A percentile compares a stretch with the other conserved stretches of the same genome.
These are phyloP conservation scores for Magnaporthiopsis rhizophila DNA, from an alignment of 2,329 filamentous ascomycete genomes.

Conservation along the genomic window DNA sequence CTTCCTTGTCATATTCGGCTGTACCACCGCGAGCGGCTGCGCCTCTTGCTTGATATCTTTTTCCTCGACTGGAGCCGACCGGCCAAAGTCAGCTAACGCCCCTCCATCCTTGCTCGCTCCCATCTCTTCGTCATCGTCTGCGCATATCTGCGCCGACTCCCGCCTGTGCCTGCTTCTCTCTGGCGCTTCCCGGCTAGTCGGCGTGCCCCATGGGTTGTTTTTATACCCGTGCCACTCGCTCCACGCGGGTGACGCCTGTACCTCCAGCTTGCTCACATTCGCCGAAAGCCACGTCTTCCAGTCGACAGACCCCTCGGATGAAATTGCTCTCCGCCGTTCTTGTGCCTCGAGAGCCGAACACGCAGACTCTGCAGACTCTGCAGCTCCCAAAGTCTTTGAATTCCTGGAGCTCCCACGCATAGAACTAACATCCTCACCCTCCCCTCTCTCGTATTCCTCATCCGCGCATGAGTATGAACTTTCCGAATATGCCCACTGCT, in stretches of 20 bases:
- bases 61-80: neutral
- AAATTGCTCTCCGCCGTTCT: slow-evolving; percentile 16
- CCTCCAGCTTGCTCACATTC: slow-evolving; percentile 40
- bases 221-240: neutral
- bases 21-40: neutral
- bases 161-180: neutral
- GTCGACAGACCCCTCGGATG: slow-evolving; percentile 30
- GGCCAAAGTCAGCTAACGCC: too few relatives aligned
- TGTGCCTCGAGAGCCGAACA: neutral
- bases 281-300: slow-evolving; percentile 49
- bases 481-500: neutral
- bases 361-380: neutral
- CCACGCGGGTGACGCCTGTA: slow-evolving; percentile 12
- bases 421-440: neutral
- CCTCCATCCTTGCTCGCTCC: neutral
- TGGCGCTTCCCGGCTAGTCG: neutral
- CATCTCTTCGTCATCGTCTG: neutral
- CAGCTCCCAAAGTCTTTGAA: neutral
- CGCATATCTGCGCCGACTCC: slow-evolving; percentile 7
- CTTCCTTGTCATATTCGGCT: slow-evolving; percentile 5
- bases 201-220: neutral
- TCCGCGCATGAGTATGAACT: slow-evolving; percentile 7
- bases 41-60: neutral
- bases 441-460: slow-evolving; percentile 10
- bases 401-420: neutral